Conservation (phyloP, 192 early-diverging fungal species). For the Geranomyces variabilis region DNA sequence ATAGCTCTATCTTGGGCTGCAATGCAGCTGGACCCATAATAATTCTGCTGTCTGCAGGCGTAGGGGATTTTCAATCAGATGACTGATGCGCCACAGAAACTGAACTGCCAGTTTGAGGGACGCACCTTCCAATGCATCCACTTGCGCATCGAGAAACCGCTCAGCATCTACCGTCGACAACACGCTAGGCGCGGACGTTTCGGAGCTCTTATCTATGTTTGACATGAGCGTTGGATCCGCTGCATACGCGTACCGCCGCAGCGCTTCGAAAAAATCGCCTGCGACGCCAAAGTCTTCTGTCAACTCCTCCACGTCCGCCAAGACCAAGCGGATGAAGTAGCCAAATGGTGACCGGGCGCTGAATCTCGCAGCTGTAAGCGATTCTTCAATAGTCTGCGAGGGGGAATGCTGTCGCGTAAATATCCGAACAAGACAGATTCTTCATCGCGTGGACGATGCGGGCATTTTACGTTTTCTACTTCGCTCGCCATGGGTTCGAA, state of each 20-base stretch:
- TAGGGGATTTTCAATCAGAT: no score
- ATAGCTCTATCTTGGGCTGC: background rate
- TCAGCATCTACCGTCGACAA: background rate
- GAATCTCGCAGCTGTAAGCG: background rate
- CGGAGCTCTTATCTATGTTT: background rate
- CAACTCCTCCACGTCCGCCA: slow-evolving; percentile 5
- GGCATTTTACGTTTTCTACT: background rate
- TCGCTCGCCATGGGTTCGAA: background rate
- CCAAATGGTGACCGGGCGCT: slow-evolving; percentile 14
- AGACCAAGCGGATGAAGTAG: background rate
- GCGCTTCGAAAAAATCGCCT: slow-evolving; percentile 7
- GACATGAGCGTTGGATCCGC: no score
- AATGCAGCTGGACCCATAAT: background rate
- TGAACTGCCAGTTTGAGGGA: background rate
- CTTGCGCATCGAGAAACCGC: slow-evolving; percentile 8
- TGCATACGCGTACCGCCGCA: background rate
- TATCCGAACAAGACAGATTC: no score
- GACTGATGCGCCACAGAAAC: no score
- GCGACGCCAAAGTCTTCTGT: background rate
- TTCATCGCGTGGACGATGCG: background rate
- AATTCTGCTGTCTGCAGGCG: background rate
- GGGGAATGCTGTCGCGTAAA: no score
- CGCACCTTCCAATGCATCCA: background rate
- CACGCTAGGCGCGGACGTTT: background rate
- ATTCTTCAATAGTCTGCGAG: no score